These are phyloP conservation scores for Picochlorum sp. DNA, from an alignment of 139 green algal genomes.

Conservation along the genomic window DNA sequence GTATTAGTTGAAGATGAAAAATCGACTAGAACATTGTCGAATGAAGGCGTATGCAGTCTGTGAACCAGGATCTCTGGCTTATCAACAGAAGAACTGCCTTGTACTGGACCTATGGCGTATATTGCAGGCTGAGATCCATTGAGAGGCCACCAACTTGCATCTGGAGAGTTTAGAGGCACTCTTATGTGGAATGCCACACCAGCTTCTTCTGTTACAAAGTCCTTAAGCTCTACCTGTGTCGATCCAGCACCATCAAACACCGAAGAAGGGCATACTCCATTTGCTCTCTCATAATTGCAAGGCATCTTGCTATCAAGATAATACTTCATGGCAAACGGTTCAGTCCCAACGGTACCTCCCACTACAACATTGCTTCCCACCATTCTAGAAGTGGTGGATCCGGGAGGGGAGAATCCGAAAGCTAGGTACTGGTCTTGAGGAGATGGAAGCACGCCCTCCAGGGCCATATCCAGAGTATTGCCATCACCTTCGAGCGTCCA, in stretches of 20 bases:
- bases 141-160: not conserved
- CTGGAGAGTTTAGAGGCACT: not conserved
- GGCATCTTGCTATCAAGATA: not conserved
- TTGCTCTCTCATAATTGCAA: not conserved
- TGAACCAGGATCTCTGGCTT: conserved; percentile 8
- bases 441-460: not conserved
- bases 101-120: conserved; percentile 12
- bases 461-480: not conserved
- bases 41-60: not conserved
- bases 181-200: not conserved
- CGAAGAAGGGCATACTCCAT: not conserved
- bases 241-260: not conserved
- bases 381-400: not conserved
- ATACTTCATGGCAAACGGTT: conserved; percentile 12
- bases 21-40: not conserved
- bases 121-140: not conserved
- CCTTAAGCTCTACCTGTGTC: not conserved
- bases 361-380: not conserved
- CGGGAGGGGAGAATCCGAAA: conserved; percentile 5
- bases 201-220: not conserved
- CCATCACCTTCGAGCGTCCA: not conserved
- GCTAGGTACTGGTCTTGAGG: conserved; percentile 7
- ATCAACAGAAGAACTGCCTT: not conserved
- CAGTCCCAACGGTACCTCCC: conserved; percentile 4
- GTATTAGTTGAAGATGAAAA: not conserved